Evolutionary conservation across 1,284 basidiomycete genomes (phyloP).

Genomic region (Stereum hirsutum): DNA sequence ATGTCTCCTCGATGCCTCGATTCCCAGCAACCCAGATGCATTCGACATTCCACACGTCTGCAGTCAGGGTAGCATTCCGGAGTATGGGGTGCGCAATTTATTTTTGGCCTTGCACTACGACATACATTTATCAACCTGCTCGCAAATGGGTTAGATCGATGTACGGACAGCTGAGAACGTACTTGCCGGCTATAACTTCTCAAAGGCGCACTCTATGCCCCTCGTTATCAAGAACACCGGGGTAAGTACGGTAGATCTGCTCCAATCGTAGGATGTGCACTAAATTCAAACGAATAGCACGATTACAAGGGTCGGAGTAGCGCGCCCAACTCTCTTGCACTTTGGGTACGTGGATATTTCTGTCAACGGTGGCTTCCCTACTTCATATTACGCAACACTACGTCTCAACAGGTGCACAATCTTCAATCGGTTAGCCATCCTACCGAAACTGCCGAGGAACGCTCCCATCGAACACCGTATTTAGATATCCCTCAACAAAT

Average conservation of each 20-base stretch:
- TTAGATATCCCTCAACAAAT: neutral
- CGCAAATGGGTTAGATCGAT: slow-evolving; percentile 11
- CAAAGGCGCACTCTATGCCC: slow-evolving; percentile 10
- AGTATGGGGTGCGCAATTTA: slow-evolving; percentile 1
- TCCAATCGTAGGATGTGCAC: neutral
- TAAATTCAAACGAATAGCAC: neutral
- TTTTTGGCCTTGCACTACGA: neutral
- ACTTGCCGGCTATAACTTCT: slow-evolving; percentile 13
- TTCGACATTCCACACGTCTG: slow-evolving; percentile 3
- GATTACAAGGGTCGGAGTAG: slow-evolving; percentile 2
- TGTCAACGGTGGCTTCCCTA: neutral
- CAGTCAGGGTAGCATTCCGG: slow-evolving; percentile 6
- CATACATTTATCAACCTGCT: too few relatives aligned
- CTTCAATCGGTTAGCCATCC: neutral
- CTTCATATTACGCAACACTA: neutral
- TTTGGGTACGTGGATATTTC: neutral
- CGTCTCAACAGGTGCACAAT: neutral
- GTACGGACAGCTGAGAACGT: slow-evolving; percentile 12
- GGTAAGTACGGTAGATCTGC: neutral
- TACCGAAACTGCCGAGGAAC: neutral
- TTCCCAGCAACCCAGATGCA: slow-evolving; percentile 4
- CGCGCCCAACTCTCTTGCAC: slow-evolving; percentile 9
- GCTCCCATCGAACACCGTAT: neutral
- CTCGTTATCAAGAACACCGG: slow-evolving; percentile 9
- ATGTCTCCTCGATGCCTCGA: slow-evolving; percentile 5